phyloP scores from a whole-genome alignment of 805 yeast genomes.

The Yarrowia sp. region DNA sequence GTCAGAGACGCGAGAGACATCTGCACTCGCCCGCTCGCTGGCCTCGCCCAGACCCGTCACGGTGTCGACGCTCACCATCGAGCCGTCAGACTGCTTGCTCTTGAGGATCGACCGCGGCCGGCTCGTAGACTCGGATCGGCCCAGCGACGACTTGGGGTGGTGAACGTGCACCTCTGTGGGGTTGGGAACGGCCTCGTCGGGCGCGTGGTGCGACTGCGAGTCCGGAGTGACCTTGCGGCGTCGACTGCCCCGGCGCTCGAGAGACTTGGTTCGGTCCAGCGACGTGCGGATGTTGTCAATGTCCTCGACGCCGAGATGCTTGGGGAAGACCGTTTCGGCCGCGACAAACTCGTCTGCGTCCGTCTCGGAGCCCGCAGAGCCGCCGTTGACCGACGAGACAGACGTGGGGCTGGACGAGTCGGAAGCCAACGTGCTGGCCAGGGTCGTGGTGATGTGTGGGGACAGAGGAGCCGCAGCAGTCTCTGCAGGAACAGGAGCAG shows the following conservation, averaged over 20 bases:
- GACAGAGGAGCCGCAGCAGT: not conserved
- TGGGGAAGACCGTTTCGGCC: slow-evolving; percentile 40
- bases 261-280: slow-evolving; percentile 39
- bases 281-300: slow-evolving; percentile 39
- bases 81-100: slow-evolving; percentile 15
- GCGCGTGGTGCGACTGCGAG: not conserved
- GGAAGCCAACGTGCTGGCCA: not conserved
- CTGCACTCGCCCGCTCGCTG: not conserved
- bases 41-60: not conserved
- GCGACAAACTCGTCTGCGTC: slow-evolving; percentile 31
- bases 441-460: not conserved
- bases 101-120: slow-evolving; percentile 31
- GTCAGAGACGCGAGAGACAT: not conserved
- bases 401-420: not conserved
- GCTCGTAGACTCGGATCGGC: slow-evolving; percentile 11
- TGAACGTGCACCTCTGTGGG: slow-evolving; percentile 36
- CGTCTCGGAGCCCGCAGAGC: slow-evolving; percentile 4
- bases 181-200: slow-evolving; percentile 33
- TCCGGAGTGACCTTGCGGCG: slow-evolving; percentile 27
- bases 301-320: slow-evolving; percentile 36
- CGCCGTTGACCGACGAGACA: not conserved
- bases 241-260: slow-evolving; percentile 39
- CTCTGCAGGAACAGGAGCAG: not conserved
- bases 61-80: not conserved
- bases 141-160: slow-evolving; percentile 22